A percentile compares a stretch with the other conserved stretches of the same genome.
Evolutionary conservation across 257 asterid genomes (phyloP).

Genomic region (Solanum lignicaule): DNA sequence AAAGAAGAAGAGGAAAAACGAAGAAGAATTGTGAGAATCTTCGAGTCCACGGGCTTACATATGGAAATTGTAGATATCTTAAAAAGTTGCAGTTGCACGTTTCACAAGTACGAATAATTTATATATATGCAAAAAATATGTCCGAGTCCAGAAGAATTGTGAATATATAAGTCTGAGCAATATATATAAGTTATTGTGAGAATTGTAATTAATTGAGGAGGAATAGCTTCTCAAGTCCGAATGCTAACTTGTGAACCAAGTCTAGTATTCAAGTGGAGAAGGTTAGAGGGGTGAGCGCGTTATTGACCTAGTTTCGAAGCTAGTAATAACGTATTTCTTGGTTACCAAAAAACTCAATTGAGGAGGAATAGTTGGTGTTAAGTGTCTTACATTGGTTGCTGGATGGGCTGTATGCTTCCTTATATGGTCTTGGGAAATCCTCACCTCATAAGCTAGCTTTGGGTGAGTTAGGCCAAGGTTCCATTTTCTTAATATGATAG

Average conservation of each 20-base stretch:
- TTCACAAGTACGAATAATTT: not conserved
- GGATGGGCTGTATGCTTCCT: not conserved
- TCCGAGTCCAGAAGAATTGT: not conserved
- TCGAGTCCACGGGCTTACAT: not conserved
- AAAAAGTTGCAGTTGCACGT: not conserved
- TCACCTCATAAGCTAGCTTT: not conserved
- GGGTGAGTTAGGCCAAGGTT: not conserved
- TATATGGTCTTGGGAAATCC: not conserved
- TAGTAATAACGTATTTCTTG: not conserved
- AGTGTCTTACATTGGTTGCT: not conserved
- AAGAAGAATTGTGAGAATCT: not conserved
- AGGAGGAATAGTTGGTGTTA: not conserved
- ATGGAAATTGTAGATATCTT: not conserved
- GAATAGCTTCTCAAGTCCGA: not conserved
- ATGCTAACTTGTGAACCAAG: not conserved
- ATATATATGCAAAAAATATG: not conserved
- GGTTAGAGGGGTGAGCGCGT: not conserved
- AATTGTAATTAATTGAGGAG: not conserved
- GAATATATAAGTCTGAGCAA: not conserved
- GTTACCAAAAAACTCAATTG: not conserved
- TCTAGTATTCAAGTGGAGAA: not conserved
- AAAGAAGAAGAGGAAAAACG: not conserved
- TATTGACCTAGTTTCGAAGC: not conserved
- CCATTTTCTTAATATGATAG: not conserved
- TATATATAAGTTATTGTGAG: not conserved